Evolutionary conservation across 768 basidiomycete species (phyloP).

Genomic region (Ephemerocybe angulata): DNA sequence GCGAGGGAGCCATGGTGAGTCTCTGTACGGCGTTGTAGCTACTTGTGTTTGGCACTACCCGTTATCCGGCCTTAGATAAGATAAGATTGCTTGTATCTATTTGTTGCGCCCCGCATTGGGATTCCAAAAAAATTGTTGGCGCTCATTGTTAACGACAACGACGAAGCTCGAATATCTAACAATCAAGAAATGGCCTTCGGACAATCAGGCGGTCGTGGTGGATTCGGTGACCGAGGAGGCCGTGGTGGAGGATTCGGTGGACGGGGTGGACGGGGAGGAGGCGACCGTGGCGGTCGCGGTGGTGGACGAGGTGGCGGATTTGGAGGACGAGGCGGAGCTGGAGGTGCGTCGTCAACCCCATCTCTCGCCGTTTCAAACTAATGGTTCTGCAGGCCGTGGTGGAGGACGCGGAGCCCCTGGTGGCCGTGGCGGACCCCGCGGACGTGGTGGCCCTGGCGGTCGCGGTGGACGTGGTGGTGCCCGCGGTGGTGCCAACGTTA

Average conservation of each 20-base stretch:
- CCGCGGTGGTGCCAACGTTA: slow-evolving; percentile 80
- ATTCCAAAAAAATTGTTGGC: neutral
- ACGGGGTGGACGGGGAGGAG: slow-evolving; percentile 40
- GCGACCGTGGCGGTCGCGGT: slow-evolving; percentile 35
- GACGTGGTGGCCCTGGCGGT: slow-evolving; percentile 48
- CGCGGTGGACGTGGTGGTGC: slow-evolving; percentile 69
- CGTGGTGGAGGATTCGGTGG: slow-evolving; percentile 39
- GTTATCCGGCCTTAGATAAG: neutral
- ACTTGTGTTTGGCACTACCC: too few relatives aligned
- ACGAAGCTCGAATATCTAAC: neutral
- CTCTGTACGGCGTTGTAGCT: too few relatives aligned
- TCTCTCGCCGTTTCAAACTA: slow-evolving; percentile 15
- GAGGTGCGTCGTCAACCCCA: slow-evolving; percentile 20
- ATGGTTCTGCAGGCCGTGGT: slow-evolving; percentile 39
- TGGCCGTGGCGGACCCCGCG: slow-evolving; percentile 42
- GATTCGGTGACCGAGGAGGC: slow-evolving; percentile 34
- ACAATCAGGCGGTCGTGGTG: slow-evolving; percentile 58
- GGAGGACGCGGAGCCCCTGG: slow-evolving; percentile 39
- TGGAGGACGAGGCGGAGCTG: slow-evolving; percentile 35
- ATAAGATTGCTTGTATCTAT: slow-evolving; percentile 1
- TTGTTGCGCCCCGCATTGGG: neutral
- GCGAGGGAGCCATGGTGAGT: too few relatives aligned
- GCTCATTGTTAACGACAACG: neutral
- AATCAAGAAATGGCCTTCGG: slow-evolving; percentile 21
- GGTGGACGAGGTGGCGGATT: slow-evolving; percentile 28